Evolutionary conservation across 2,329 filamentous ascomycete genomes (phyloP).

Genomic region (Colletotrichum karsti): DNA sequence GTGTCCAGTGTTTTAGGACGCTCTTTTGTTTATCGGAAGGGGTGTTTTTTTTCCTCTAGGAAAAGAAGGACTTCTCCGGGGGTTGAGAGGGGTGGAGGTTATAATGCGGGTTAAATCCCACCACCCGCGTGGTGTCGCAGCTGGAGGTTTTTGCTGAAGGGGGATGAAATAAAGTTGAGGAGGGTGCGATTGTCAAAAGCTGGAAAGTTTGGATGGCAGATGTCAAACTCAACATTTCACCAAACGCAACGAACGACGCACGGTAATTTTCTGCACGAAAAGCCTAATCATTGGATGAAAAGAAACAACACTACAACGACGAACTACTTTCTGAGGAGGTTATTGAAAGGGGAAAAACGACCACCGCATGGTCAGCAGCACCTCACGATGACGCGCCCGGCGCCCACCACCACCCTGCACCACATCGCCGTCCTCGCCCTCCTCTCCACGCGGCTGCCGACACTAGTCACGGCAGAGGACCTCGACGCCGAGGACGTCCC

Average conservation of each 20-base stretch:
- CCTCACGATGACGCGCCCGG: constrained; percentile 5
- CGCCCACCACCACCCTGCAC: not conserved
- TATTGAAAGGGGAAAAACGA: too few species aligned
- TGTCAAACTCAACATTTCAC: not conserved
- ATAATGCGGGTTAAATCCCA: not conserved
- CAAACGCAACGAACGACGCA: too few species aligned
- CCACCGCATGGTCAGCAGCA: not conserved
- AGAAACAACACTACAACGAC: not conserved
- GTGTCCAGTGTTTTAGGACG: not conserved
- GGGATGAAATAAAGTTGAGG: not conserved
- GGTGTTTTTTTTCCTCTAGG: too few species aligned
- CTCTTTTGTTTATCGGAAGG: not conserved
- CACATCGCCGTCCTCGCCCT: not conserved
- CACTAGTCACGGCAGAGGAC: constrained; percentile 8
- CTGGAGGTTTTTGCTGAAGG: not conserved
- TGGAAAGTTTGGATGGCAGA: not conserved
- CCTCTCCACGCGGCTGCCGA: not conserved
- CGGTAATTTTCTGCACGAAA: not conserved
- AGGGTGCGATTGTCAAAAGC: not conserved
- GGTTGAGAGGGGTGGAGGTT: not conserved
- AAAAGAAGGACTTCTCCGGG: not conserved
- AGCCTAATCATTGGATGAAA: not conserved
- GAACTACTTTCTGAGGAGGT: too few species aligned
- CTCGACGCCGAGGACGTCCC: constrained; percentile 22
- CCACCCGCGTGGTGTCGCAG: not conserved